phyloP scores from a whole-genome alignment of 2,329 filamentous ascomycete genomes.

The Ophiosphaerella herpotricha region DNA sequence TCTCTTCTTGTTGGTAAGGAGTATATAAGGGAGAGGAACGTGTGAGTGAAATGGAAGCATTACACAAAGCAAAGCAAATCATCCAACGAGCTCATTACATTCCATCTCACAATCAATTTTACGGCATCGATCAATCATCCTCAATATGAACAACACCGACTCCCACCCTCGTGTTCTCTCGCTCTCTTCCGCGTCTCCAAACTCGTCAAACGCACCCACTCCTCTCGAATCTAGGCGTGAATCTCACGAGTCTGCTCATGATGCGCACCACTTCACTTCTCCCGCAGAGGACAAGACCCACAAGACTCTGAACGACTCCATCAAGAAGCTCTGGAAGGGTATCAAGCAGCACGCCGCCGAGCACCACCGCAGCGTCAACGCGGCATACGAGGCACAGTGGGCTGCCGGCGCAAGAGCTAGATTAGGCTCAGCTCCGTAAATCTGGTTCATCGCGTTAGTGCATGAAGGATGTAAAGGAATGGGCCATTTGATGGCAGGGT shows the following conservation, averaged over 20 bases:
- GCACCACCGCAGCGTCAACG: constrained; percentile 38
- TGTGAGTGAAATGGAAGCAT: neutral
- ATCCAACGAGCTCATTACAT: constrained; percentile 10
- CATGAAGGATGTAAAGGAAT: too few species aligned
- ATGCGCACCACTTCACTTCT: constrained; percentile 24
- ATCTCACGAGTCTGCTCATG: constrained; percentile 26
- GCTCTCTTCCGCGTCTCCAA: constrained; percentile 14
- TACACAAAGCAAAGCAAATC: neutral
- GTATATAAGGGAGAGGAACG: constrained; percentile 15
- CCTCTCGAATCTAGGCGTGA: constrained; percentile 18
- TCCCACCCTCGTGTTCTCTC: constrained; percentile 28
- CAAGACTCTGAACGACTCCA: constrained; percentile 22
- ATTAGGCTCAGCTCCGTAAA: neutral
- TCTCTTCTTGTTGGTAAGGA: constrained; percentile 2
- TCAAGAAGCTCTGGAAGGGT: constrained; percentile 36
- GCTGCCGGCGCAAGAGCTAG: constrained; percentile 11
- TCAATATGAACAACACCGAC: constrained; percentile 26
- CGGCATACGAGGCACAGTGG: constrained; percentile 32
- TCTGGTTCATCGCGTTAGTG: neutral
- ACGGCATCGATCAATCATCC: neutral
- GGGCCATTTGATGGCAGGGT: neutral
- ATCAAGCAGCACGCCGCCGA: constrained; percentile 33
- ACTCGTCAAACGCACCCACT: constrained; percentile 4
- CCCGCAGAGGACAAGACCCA: constrained; percentile 22
- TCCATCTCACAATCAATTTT: neutral